Percentiles rank a stretch among this genome's conserved stretches.
These are phyloP conservation scores for Ramularia endophylla DNA, from an alignment of 2,329 filamentous ascomycete species.

Conservation along the genomic window DNA sequence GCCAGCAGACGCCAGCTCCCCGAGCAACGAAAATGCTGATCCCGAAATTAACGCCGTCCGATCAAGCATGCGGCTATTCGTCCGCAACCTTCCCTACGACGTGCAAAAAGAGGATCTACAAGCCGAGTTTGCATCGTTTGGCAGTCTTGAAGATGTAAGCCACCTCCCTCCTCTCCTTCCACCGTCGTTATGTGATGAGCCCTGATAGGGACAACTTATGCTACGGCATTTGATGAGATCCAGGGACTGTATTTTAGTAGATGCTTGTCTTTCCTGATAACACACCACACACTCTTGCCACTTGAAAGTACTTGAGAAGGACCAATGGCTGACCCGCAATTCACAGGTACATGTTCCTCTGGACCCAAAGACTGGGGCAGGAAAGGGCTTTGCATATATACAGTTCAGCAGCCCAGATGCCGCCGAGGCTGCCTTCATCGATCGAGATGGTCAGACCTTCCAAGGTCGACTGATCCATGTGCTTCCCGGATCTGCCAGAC, in stretches of 20 bases:
- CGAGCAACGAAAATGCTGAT: constrained; percentile 38
- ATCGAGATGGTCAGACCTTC: constrained; percentile 78
- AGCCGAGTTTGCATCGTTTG: constrained; percentile 64
- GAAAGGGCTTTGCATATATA: constrained; percentile 88
- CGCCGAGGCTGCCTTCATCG: constrained; percentile 72
- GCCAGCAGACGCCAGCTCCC: constrained; percentile 27
- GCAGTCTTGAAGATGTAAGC: constrained; percentile 81
- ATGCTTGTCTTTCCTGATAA: constrained; percentile 75
- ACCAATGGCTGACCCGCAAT: constrained; percentile 3
- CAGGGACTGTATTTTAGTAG: constrained; percentile 99
- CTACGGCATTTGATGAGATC: constrained; percentile 80
- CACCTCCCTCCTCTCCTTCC: constrained; percentile 17
- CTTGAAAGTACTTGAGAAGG: not conserved
- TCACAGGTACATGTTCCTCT: constrained; percentile 80
- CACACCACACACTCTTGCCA: constrained; percentile 16
- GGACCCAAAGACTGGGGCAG: constrained; percentile 60
- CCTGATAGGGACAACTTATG: constrained; percentile 99
- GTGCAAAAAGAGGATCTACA: constrained; percentile 71
- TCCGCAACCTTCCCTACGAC: constrained; percentile 81
- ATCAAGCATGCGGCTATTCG: constrained; percentile 71
- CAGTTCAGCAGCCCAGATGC: constrained; percentile 66
- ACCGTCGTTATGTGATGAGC: constrained; percentile 69
- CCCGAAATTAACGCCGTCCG: constrained; percentile 57
- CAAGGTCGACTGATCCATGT: constrained; percentile 91
- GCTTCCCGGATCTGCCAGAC: constrained; percentile 75